Percentiles rank a stretch among this genome's conserved stretches.
Conservation (phyloP, 2,329 filamentous ascomycete species). For the Colletotrichum euphorbiae region DNA sequence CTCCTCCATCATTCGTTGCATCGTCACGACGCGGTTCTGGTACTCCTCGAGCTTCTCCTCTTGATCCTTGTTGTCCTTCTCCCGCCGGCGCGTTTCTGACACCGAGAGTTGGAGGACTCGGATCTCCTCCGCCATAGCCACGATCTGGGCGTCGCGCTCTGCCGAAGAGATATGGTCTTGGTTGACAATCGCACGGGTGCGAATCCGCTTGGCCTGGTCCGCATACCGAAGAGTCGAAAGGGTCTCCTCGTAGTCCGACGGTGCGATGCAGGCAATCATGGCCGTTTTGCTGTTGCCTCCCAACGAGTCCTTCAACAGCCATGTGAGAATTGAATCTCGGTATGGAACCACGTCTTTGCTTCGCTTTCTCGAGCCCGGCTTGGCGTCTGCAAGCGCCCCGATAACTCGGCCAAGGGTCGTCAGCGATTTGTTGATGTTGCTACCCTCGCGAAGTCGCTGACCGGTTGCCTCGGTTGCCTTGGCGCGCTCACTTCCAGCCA, state of each 20-base stretch:
- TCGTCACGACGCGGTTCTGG: conserved; percentile 86
- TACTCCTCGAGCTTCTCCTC: conserved; percentile 94
- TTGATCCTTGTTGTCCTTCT: conserved; percentile 81
- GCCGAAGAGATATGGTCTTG: conserved; percentile 93
- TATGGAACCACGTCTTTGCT: conserved; percentile 81
- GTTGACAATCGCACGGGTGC: conserved; percentile 93
- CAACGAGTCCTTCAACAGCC: conserved; percentile 94
- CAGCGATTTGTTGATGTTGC: conserved; percentile 98
- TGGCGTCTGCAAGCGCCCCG: conserved; percentile 83
- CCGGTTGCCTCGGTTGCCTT: conserved; percentile 97
- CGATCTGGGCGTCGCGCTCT: conserved; percentile 93
- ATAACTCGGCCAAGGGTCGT: conserved; percentile 97
- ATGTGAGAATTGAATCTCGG: conserved; percentile 84
- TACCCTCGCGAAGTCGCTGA: conserved; percentile 88
- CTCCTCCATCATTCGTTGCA: conserved; percentile 98
- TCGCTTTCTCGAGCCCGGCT: conserved; percentile 67
- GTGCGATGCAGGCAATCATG: conserved; percentile 98
- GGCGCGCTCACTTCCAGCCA: conserved; percentile 93
- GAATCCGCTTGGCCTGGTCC: conserved; percentile 97
- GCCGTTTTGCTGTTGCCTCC: conserved; percentile 98
- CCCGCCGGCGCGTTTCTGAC: conserved; percentile 72
- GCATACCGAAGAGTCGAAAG: conserved; percentile 96
- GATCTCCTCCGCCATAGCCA: conserved; percentile 95
- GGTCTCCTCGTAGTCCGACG: conserved; percentile 96
- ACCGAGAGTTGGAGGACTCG: conserved; percentile 83